A percentile compares a stretch with the other conserved stretches of the same genome.
Conservation (phyloP, 2,329 filamentous ascomycete genomes). For the Hortaea werneckii region DNA sequence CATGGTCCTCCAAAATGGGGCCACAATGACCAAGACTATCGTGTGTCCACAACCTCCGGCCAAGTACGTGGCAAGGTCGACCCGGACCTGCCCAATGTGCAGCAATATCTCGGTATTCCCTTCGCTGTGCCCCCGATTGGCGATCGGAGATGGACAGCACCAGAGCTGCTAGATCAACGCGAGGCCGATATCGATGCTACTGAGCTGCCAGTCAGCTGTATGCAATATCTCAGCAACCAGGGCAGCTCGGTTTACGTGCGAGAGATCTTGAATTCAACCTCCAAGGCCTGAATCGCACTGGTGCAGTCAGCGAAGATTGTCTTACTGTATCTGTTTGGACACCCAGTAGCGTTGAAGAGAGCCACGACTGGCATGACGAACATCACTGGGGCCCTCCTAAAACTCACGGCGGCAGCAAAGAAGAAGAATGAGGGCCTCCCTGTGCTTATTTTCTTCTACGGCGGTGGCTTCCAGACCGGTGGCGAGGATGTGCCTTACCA, state of each 20-base stretch:
- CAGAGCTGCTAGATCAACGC: constrained; percentile 10
- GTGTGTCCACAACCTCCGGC: constrained; percentile 6
- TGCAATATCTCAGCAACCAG: constrained; percentile 15
- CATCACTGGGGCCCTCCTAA: constrained; percentile 1
- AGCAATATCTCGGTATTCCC: constrained; percentile 18
- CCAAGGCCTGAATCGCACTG: constrained; percentile 20
- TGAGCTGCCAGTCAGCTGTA: constrained; percentile 17
- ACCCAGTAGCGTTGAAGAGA: constrained; percentile 18
- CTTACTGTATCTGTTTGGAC: constrained; percentile 39
- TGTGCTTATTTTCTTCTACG: constrained; percentile 40
- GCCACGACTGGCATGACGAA: background rate
- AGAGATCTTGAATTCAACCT: constrained; percentile 22
- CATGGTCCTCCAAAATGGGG: background rate
- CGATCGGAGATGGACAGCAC: constrained; percentile 13
- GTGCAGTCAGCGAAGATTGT: constrained; percentile 34
- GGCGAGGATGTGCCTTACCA: constrained; percentile 38
- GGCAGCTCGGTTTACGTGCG: constrained; percentile 13
- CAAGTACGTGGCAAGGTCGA: constrained; percentile 8
- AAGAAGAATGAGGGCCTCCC: constrained; percentile 20
- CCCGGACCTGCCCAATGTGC: constrained; percentile 2
- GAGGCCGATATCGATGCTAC: constrained; percentile 15
- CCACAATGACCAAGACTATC: background rate
- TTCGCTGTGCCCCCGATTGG: constrained; percentile 16
- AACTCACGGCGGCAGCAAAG: background rate
- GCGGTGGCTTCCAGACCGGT: constrained; percentile 37